Evolutionary conservation across 805 yeast species (phyloP).

Genomic region (Saccharomyces kudriavzevii): DNA sequence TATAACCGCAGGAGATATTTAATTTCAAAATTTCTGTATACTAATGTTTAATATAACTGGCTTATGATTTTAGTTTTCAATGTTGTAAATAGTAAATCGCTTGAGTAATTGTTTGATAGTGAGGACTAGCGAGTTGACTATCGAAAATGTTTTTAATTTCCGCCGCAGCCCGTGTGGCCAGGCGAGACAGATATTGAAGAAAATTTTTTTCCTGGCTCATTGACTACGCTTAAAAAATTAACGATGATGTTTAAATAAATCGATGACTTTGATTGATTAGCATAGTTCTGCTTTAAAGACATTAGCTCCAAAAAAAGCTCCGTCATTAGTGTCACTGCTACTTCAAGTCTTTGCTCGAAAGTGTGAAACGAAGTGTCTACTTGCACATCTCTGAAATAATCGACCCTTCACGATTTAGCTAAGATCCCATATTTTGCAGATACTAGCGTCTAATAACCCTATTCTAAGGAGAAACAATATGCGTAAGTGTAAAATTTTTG

Average conservation of each 20-base stretch:
- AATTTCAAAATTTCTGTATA: neutral
- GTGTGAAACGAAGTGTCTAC: neutral
- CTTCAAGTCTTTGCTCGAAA: neutral
- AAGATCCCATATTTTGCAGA: neutral
- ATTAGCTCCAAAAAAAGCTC: neutral
- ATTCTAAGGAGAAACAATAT: constrained; percentile 42
- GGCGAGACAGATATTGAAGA: neutral
- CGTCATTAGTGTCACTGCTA: neutral
- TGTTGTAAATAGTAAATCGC: neutral
- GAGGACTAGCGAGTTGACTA: neutral
- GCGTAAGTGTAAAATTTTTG: constrained; percentile 96
- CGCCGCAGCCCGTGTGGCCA: neutral
- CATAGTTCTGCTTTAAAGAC: neutral
- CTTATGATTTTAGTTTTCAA: neutral
- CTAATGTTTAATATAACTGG: neutral
- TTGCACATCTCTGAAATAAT: neutral
- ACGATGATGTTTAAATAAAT: neutral
- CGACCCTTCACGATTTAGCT: neutral
- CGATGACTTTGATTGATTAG: neutral
- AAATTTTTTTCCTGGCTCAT: neutral
- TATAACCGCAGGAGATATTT: neutral
- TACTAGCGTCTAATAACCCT: neutral
- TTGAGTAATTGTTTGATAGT: neutral
- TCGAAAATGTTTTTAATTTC: neutral
- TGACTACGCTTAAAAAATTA: neutral